phyloP scores from a whole-genome alignment of 1,284 basidiomycete genomes.

The Fomitopsis pinicola region DNA sequence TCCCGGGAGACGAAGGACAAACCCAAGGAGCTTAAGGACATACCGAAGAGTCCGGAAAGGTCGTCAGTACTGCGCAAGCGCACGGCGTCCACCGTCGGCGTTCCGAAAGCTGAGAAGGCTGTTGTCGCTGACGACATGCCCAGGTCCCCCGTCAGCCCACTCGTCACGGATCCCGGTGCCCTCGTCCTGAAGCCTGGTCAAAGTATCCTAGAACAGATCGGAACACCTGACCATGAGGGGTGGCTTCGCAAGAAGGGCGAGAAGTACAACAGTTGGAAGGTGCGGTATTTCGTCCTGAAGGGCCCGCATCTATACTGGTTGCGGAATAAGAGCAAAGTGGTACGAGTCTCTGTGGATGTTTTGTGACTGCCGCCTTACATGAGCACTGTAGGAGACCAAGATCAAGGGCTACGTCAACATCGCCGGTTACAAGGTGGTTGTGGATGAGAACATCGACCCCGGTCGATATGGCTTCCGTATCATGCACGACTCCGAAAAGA shows the following conservation, averaged over 20 bases:
- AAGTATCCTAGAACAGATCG: slow-evolving; percentile 85
- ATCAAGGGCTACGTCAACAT: slow-evolving; percentile 97
- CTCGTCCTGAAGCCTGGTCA: slow-evolving; percentile 54
- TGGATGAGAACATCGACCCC: slow-evolving; percentile 89
- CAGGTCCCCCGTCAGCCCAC: slow-evolving; percentile 1
- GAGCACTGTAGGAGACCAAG: slow-evolving; percentile 66
- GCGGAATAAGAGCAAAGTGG: slow-evolving; percentile 63
- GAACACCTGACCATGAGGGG: slow-evolving; percentile 81
- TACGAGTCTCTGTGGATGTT: slow-evolving; percentile 34
- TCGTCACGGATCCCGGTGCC: slow-evolving; percentile 18
- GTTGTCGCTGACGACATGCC: slow-evolving; percentile 6
- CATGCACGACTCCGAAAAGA: slow-evolving; percentile 84
- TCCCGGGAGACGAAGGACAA: slow-evolving; percentile 2
- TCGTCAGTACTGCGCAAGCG: slow-evolving; percentile 45
- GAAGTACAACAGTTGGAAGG: slow-evolving; percentile 91
- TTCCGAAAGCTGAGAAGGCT: slow-evolving; percentile 4
- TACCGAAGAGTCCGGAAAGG: slow-evolving; percentile 20
- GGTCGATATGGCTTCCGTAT: slow-evolving; percentile 96
- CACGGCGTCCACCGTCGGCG: slow-evolving; percentile 35
- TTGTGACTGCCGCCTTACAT: slow-evolving; percentile 6
- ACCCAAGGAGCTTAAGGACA: slow-evolving; percentile 15
- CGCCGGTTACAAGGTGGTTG: slow-evolving; percentile 88
- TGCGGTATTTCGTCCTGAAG: slow-evolving; percentile 92
- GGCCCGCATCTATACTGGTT: slow-evolving; percentile 87
- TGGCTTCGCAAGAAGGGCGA: slow-evolving; percentile 98